phyloP scores from a whole-genome alignment of 371 early-diverging fungal species.

The Syncephalis fuscata region DNA sequence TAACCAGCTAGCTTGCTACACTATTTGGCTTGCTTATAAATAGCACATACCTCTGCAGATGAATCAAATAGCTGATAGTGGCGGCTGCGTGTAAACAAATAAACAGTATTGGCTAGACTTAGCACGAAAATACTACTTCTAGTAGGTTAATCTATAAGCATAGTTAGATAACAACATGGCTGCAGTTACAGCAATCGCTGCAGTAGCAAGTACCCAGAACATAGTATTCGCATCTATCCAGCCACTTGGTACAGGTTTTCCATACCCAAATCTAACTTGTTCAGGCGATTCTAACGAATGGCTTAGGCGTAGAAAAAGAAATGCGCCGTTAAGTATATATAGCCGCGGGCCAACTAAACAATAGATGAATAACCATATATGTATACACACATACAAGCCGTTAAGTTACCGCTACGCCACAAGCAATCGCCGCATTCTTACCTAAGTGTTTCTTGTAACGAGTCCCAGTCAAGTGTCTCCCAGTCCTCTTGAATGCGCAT shows the following conservation, averaged over 20 bases:
- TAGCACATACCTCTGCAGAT: neutral
- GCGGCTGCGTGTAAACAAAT: neutral
- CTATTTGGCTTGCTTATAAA: too few relatives aligned
- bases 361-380: neutral
- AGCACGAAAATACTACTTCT: neutral
- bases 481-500: neutral
- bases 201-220: too few relatives aligned
- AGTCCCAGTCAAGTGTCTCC: neutral
- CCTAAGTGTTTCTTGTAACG: neutral
- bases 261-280: too few relatives aligned
- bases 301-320: too few relatives aligned
- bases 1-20: too few relatives aligned
- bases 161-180: too few relatives aligned
- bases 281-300: too few relatives aligned
- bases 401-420: too few relatives aligned
- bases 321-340: neutral
- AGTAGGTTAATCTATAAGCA: neutral
- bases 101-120: neutral
- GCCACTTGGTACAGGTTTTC: too few relatives aligned
- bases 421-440: too few relatives aligned
- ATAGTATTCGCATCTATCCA: too few relatives aligned
- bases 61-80: neutral
- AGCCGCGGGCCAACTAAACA: neutral
- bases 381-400: neutral
- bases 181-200: too few relatives aligned